phyloP scores from a whole-genome alignment of 345 rosid genomes.

The Arabidopsis suecica region DNA sequence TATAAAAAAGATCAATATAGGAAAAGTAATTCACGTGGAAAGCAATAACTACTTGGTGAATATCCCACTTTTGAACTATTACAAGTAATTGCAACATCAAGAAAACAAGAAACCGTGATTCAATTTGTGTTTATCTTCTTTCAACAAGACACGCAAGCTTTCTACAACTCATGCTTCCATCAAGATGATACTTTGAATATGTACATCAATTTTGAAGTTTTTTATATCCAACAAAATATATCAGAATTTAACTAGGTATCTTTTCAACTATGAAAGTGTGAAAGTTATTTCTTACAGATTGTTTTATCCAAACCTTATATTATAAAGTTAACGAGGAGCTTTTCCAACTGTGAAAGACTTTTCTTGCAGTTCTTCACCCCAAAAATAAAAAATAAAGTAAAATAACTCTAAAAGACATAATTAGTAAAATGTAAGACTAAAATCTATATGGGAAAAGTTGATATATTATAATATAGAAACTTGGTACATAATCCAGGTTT shows the following conservation, averaged over 20 bases:
- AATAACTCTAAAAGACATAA: background rate
- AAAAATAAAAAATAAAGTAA: no score
- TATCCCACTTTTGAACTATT: background rate
- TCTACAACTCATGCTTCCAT: background rate
- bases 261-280: no score
- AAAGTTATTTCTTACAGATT: no score
- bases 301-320: no score
- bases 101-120: background rate
- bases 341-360: no score
- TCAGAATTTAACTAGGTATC: no score
- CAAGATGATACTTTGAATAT: background rate
- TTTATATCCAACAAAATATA: background rate
- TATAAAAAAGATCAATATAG: background rate
- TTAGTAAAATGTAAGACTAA: background rate
- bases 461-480: background rate
- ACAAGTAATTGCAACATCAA: background rate
- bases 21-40: background rate
- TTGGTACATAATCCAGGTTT: no score
- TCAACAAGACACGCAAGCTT: background rate
- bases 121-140: background rate
- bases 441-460: background rate
- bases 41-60: slow-evolving; percentile 1
- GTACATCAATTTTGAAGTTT: background rate
- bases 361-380: no score
- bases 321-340: no score